A percentile compares a stretch with the other conserved stretches of the same genome.
These are phyloP conservation scores for Pseudonitzschia multiseries DNA, from an alignment of 108 stramenopile genomes.

Conservation along the genomic window DNA sequence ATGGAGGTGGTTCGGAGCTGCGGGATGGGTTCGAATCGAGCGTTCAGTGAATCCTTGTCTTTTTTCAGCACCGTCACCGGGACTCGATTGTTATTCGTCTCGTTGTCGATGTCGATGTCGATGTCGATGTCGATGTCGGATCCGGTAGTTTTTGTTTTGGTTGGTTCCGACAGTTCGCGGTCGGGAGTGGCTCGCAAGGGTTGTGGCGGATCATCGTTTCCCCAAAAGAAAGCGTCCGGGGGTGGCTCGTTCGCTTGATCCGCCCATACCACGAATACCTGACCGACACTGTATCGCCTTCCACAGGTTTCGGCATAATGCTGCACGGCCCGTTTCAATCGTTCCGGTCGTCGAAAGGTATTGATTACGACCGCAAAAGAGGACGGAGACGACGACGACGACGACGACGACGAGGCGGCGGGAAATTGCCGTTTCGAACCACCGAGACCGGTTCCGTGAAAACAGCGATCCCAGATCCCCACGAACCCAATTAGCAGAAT, in stretches of 20 bases:
- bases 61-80: conserved; percentile 36
- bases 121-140: too few species aligned
- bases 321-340: conserved; percentile 41
- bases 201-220: background rate
- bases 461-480: conserved; percentile 17
- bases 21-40: conserved; percentile 56
- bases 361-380: conserved; percentile 63
- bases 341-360: conserved; percentile 55
- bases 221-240: conserved; percentile 35
- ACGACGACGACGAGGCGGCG: background rate
- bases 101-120: too few species aligned
- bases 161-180: background rate
- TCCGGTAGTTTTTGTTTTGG: background rate
- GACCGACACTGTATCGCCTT: conserved; percentile 21
- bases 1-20: conserved; percentile 35
- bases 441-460: conserved; percentile 17
- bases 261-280: conserved; percentile 64
- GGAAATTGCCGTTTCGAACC: background rate
- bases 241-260: conserved; percentile 29
- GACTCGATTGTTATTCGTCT: too few species aligned
- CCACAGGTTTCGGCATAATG: conserved; percentile 60
- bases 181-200: background rate
- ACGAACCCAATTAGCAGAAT: conserved; percentile 1
- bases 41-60: conserved; percentile 54
- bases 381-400: background rate